phyloP scores from a whole-genome alignment of 2,329 filamentous ascomycete species.

The Epichloe amarillans region DNA sequence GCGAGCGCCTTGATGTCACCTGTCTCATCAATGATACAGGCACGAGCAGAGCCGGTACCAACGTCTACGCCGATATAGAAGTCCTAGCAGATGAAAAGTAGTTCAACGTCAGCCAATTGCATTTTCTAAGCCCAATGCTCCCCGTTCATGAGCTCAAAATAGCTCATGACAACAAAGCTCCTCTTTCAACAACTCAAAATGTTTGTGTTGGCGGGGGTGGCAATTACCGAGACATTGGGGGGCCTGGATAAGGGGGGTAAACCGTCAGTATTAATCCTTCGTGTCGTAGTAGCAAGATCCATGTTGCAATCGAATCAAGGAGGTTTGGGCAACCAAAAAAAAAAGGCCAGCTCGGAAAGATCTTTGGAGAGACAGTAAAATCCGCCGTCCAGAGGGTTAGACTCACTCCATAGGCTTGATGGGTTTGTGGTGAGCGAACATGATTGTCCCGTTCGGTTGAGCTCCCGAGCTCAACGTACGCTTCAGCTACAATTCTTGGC shows the following conservation, averaged over 20 bases:
- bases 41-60: constrained; percentile 86
- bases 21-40: constrained; percentile 84
- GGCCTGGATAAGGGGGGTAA: constrained; percentile 18
- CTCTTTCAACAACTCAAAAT: neutral
- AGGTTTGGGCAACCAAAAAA: neutral
- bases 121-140: neutral
- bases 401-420: constrained; percentile 27
- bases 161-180: neutral
- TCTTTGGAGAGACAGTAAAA: neutral
- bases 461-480: constrained; percentile 2
- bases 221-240: constrained; percentile 20
- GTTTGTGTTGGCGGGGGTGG: neutral
- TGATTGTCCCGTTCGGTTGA: constrained; percentile 9
- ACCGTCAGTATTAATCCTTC: constrained; percentile 11
- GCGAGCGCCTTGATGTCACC: constrained; percentile 75
- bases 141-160: neutral
- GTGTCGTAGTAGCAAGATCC: constrained; percentile 2
- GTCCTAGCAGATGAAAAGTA: constrained; percentile 24
- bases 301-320: neutral
- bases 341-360: neutral
- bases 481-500: neutral
- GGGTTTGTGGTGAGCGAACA: constrained; percentile 25
- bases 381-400: neutral
- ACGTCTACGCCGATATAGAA: constrained; percentile 83
- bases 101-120: neutral